Evolutionary conservation across 2,329 filamentous ascomycete species (phyloP).

Genomic region (Scedosporium aurantiacum): DNA sequence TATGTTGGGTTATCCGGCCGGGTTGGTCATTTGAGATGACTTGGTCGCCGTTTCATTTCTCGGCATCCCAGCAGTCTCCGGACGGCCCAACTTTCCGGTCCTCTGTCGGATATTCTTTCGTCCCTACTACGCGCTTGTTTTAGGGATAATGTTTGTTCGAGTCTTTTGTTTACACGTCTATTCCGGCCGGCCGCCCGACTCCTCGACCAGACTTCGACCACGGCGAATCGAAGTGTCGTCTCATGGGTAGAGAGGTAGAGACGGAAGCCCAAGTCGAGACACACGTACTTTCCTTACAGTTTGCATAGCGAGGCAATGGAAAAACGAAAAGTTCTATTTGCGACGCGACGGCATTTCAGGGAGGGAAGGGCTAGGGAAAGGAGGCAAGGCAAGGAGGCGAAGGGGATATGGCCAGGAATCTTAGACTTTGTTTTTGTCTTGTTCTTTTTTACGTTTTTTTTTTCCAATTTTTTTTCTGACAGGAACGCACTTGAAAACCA

Average conservation of each 20-base stretch:
- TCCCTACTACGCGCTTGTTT: too few species aligned
- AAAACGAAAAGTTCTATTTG: neutral
- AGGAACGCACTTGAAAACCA: neutral
- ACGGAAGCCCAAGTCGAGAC: neutral
- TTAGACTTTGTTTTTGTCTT: slow-evolving; percentile 4
- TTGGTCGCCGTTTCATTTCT: too few species aligned
- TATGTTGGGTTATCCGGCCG: too few species aligned
- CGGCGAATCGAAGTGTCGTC: neutral
- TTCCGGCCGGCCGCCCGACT: too few species aligned
- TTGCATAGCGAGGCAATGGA: neutral
- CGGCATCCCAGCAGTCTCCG: too few species aligned
- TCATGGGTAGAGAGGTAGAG: neutral
- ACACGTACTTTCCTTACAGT: neutral
- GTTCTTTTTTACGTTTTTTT: slow-evolving; percentile 2
- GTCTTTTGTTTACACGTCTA: too few species aligned
- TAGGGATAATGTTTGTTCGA: too few species aligned
- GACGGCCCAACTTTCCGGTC: too few species aligned
- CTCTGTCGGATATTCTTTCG: too few species aligned
- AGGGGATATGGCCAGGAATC: neutral
- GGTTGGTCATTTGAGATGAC: too few species aligned
- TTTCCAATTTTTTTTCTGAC: neutral
- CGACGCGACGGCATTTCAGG: neutral
- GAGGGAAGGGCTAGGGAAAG: neutral
- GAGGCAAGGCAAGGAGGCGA: neutral
- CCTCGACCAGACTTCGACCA: neutral